Base-by-base conservation (phyloP, 75 land plant genomes). In the Isoetes taiwanensis region DNA sequence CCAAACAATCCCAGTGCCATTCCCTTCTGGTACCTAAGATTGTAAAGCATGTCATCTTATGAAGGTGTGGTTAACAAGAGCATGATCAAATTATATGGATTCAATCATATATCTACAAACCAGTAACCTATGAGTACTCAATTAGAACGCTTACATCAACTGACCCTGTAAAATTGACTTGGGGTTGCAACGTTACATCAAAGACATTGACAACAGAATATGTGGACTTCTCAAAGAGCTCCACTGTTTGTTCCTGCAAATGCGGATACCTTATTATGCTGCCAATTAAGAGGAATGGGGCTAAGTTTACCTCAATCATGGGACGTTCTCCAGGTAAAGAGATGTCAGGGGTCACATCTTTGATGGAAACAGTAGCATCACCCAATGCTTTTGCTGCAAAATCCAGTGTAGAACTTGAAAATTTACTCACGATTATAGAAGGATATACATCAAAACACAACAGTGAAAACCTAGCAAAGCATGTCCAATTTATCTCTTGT, bases 1-100 rank as follows among this genome's bases (percentile, higher is more conserved):
- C 97, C 97, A 90, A 9, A 90, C 80, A 23, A 90, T 74, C 46
- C 93, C 97, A 59, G 97, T 81, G 28, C 97, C 97, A 81, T 90
- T 90, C 55, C 93, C 97, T 80, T 90, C 93, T 43, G 96, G 96
- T 68, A 90, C 67, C 96, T 85, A 65, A 48, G 35, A 26, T 32
- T 19, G 41, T 11, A n/a, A n/a, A n/a, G 27, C 3, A 54, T 59
- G 61, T 28, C 61, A 57, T 11, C 26, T 17, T n/a, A n/a, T n/a
- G n/a, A n/a, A n/a, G n/a, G n/a, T n/a, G n/a, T n/a, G n/a, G n/a
- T n/a, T n/a, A n/a, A n/a, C n/a, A n/a, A n/a, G n/a, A n/a, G n/a
- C n/a, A n/a, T n/a, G n/a, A n/a, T n/a, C n/a, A n/a, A n/a, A n/a
- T n/a, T n/a, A n/a, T n/a, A n/a, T n/a, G n/a, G n/a, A n/a, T n/a